These are phyloP conservation scores for Elsinoe fawcettii DNA, from an alignment of 2,329 filamentous ascomycete species.

Conservation along the genomic window DNA sequence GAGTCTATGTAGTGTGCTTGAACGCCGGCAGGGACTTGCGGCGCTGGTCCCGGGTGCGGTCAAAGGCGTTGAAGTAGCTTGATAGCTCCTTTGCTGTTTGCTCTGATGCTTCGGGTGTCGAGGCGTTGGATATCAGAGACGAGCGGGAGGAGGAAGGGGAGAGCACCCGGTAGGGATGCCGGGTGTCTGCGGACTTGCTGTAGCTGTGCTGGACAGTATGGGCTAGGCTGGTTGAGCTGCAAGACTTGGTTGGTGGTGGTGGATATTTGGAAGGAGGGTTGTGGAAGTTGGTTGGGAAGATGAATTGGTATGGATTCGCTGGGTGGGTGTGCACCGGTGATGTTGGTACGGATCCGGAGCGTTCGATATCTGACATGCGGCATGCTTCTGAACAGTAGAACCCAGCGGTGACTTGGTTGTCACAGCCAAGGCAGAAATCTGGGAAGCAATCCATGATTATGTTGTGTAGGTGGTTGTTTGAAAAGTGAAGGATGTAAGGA, in stretches of 20 bases:
- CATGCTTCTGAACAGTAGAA: slow-evolving; percentile 91
- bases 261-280: slow-evolving; percentile 47
- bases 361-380: slow-evolving; percentile 79
- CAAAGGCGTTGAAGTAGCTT: slow-evolving; percentile 82
- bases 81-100: slow-evolving; percentile 72
- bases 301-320: slow-evolving; percentile 12
- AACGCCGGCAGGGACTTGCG: slow-evolving; percentile 29
- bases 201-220: slow-evolving; percentile 22
- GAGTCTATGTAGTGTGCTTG: background rate
- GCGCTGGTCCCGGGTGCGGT: slow-evolving; percentile 61
- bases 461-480: background rate
- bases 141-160: slow-evolving; percentile 68
- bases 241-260: slow-evolving; percentile 36
- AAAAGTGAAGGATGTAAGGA: background rate
- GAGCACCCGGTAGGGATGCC: slow-evolving; percentile 36
- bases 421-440: slow-evolving; percentile 90
- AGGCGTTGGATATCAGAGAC: slow-evolving; percentile 72
- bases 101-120: slow-evolving; percentile 54
- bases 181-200: slow-evolving; percentile 24
- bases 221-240: slow-evolving; percentile 30
- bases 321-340: slow-evolving; percentile 25
- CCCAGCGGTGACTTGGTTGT: slow-evolving; percentile 73
- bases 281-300: slow-evolving; percentile 45
- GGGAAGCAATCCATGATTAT: slow-evolving; percentile 61
- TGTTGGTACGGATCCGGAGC: slow-evolving; percentile 41